These are phyloP conservation scores for Eutrema salsugineum DNA, from an alignment of 441 rosid species.

Conservation along the genomic window DNA sequence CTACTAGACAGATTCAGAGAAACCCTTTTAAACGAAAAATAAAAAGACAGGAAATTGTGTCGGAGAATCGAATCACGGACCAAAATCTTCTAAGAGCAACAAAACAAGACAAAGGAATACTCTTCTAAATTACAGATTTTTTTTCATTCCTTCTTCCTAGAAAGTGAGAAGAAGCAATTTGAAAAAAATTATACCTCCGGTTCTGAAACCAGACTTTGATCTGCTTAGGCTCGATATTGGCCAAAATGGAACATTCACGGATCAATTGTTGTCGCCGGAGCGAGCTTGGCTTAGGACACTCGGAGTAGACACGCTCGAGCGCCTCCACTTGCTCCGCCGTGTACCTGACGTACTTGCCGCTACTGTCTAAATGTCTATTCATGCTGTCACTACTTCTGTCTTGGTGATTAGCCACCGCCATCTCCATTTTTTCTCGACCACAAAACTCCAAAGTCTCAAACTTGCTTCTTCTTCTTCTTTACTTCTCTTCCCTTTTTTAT, in stretches of 20 bases:
- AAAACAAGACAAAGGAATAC: background rate
- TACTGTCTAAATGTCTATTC: slow-evolving; percentile 63
- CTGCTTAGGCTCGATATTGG: slow-evolving; percentile 96
- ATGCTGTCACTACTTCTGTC: slow-evolving; percentile 84
- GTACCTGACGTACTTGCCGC: slow-evolving; percentile 94
- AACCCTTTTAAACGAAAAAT: background rate
- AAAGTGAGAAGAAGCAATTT: background rate
- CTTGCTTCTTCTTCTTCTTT: slow-evolving; percentile 5
- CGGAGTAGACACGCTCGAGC: slow-evolving; percentile 90
- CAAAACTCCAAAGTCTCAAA: slow-evolving; percentile 12
- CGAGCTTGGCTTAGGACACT: slow-evolving; percentile 98
- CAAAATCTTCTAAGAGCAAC: background rate
- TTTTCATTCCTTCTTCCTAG: background rate
- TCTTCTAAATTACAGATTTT: background rate
- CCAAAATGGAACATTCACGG: slow-evolving; percentile 89
- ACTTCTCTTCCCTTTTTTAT: background rate
- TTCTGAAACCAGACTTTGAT: slow-evolving; percentile 96
- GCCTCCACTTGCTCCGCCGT: slow-evolving; percentile 99
- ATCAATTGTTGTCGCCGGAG: slow-evolving; percentile 89
- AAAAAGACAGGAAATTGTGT: slow-evolving; percentile 5
- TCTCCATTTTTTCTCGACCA: slow-evolving; percentile 50
- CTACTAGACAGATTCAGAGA: slow-evolving; percentile 9
- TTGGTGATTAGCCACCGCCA: slow-evolving; percentile 75
- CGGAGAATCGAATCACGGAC: slow-evolving; percentile 9
- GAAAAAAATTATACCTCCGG: slow-evolving; percentile 48